phyloP scores from a whole-genome alignment of 116 monocot species.

The Trichopus zeylanicus region DNA sequence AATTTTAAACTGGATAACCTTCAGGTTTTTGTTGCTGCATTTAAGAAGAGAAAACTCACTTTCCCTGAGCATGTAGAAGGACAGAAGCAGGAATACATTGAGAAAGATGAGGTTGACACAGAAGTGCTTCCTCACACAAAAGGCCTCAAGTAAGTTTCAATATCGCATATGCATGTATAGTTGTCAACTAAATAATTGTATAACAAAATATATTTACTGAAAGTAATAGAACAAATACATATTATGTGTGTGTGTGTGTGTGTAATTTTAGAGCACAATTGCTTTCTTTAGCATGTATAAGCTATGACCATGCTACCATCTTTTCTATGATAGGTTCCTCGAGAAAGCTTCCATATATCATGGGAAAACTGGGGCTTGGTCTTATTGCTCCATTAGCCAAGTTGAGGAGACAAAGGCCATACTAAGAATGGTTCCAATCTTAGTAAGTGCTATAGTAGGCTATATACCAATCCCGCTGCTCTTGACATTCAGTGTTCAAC shows the following conservation, averaged over 20 bases:
- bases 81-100: constrained; percentile 12
- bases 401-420: constrained; percentile 46
- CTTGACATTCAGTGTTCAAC: constrained; percentile 38
- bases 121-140: constrained; percentile 39
- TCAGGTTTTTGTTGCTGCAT: constrained; percentile 44
- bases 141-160: constrained; percentile 15
- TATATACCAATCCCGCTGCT: constrained; percentile 25
- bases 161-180: too few relatives aligned
- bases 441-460: constrained; percentile 26
- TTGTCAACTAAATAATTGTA: too few relatives aligned
- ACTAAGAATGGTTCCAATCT: constrained; percentile 45
- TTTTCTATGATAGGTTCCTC: constrained; percentile 21
- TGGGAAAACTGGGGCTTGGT: constrained; percentile 14
- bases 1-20: too few relatives aligned
- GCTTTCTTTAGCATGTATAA: too few relatives aligned
- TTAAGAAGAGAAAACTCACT: constrained; percentile 23
- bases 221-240: too few relatives aligned
- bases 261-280: too few relatives aligned
- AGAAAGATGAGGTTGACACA: background rate
- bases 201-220: too few relatives aligned
- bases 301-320: background rate
- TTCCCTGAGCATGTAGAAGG: constrained; percentile 19
- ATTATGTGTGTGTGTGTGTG: too few relatives aligned
- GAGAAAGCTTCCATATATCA: constrained; percentile 37
- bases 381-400: constrained; percentile 28